Evolutionary conservation across 2,329 filamentous ascomycete genomes (phyloP).

Genomic region (Exophiala mesophila): DNA sequence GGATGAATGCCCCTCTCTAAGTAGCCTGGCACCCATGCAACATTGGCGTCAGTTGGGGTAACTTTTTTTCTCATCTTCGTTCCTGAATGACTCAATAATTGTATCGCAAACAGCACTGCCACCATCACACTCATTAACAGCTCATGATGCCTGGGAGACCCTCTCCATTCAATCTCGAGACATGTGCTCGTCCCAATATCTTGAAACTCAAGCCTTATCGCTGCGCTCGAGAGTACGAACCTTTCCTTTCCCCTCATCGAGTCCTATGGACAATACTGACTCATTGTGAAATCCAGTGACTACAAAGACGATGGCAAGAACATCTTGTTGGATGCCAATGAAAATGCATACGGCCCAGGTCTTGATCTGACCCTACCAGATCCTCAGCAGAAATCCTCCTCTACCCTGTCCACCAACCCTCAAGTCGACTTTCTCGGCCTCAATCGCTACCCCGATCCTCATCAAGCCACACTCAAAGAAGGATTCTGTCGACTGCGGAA

Average conservation of each 20-base stretch:
- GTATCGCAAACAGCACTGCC: no score
- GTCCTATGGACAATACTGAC: no score
- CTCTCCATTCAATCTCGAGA: slow-evolving; percentile 65
- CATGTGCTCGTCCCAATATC: slow-evolving; percentile 72
- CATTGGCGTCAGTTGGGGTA: no score
- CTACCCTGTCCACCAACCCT: slow-evolving; percentile 42
- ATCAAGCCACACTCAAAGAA: slow-evolving; percentile 83
- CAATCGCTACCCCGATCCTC: slow-evolving; percentile 93
- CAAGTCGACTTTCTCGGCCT: slow-evolving; percentile 73
- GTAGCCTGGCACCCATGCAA: no score
- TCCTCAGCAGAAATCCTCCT: slow-evolving; percentile 29
- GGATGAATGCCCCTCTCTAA: no score
- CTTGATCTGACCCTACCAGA: slow-evolving; percentile 55
- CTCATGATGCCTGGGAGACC: slow-evolving; percentile 12
- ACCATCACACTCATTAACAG: no score
- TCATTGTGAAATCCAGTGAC: no score
- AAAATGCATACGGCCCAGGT: slow-evolving; percentile 90
- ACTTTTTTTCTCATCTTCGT: no score
- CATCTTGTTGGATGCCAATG: slow-evolving; percentile 93
- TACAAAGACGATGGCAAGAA: slow-evolving; percentile 98
- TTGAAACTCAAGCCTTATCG: slow-evolving; percentile 71
- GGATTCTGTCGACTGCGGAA: slow-evolving; percentile 83
- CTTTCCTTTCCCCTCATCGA: slow-evolving; percentile 7
- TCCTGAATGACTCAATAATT: no score
- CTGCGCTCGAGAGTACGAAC: slow-evolving; percentile 70